A percentile compares a stretch with the other conserved stretches of the same genome.
Evolutionary conservation across 768 basidiomycete species (phyloP).

Genomic region (Leucosporidium creatinivorum): DNA sequence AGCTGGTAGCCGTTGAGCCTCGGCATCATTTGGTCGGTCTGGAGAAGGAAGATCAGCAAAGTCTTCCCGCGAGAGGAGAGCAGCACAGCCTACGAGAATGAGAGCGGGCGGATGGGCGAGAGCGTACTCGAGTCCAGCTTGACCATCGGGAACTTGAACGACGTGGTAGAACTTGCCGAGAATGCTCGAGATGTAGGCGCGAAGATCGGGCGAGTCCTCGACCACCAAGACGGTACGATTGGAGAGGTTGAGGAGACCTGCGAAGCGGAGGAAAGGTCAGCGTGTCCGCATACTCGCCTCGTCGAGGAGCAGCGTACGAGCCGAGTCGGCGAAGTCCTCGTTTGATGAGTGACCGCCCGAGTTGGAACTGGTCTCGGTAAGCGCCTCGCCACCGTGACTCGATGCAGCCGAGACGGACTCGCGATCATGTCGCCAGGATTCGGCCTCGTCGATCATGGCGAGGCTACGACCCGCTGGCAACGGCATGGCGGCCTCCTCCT

Average conservation of each 20-base stretch:
- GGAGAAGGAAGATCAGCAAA: background rate
- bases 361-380: background rate
- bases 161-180: slow-evolving; percentile 23
- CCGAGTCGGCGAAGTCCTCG: background rate
- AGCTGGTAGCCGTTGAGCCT: slow-evolving; percentile 18
- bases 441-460: slow-evolving; percentile 23
- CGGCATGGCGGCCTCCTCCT: slow-evolving; percentile 2
- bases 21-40: slow-evolving; percentile 1
- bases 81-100: slow-evolving; percentile 8
- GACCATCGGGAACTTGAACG: slow-evolving; percentile 14
- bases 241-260: slow-evolving; percentile 26
- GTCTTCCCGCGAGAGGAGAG: background rate
- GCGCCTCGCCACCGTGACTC: background rate
- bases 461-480: slow-evolving; percentile 13
- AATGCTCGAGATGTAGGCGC: slow-evolving; percentile 11
- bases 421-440: slow-evolving; percentile 13
- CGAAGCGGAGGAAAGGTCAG: background rate
- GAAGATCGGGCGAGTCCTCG: slow-evolving; percentile 25
- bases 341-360: background rate
- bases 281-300: background rate
- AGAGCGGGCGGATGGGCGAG: slow-evolving; percentile 12
- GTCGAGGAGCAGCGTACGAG: background rate
- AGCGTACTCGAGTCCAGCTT: slow-evolving; percentile 23
- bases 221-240: slow-evolving; percentile 21
- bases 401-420: background rate